phyloP scores from a whole-genome alignment of 2,329 filamentous ascomycete species.

The Aschersonia sp. region DNA sequence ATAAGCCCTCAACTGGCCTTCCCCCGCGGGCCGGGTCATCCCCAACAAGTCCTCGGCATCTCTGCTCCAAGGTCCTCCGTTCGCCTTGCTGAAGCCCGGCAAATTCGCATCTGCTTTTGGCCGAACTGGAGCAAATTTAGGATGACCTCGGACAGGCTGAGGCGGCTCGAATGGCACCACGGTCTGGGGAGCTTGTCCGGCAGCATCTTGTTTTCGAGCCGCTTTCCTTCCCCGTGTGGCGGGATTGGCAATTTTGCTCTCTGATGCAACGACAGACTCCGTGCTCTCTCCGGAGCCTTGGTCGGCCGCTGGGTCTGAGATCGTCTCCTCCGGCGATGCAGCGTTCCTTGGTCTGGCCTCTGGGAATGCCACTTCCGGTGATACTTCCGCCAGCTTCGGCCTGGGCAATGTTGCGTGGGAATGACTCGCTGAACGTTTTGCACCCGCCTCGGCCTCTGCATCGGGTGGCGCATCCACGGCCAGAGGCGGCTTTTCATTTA shows the following conservation, averaged over 20 bases:
- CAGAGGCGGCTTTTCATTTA: too few species aligned
- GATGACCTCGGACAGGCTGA: slow-evolving; percentile 3
- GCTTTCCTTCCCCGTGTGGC: slow-evolving; percentile 39
- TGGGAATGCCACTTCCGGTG: too few species aligned
- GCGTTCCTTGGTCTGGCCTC: too few species aligned
- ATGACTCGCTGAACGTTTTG: too few species aligned
- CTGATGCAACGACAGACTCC: background rate
- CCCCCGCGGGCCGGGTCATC: slow-evolving; percentile 34
- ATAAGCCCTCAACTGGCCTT: background rate
- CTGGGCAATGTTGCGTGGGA: too few species aligned
- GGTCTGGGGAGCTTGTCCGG: slow-evolving; percentile 28
- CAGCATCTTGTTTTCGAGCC: slow-evolving; percentile 34
- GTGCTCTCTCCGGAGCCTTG: background rate
- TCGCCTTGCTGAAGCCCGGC: slow-evolving; percentile 31
- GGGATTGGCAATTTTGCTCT: slow-evolving; percentile 25
- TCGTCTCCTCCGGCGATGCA: too few species aligned
- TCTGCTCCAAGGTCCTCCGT: slow-evolving; percentile 51
- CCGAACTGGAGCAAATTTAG: background rate
- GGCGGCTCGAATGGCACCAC: slow-evolving; percentile 22
- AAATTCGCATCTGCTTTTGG: slow-evolving; percentile 11
- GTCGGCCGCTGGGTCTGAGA: too few species aligned
- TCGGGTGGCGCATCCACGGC: too few species aligned
- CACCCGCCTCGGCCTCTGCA: too few species aligned
- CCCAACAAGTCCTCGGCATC: slow-evolving; percentile 55
- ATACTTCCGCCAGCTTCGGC: too few species aligned